Evolutionary conservation across 805 yeast genomes (phyloP), one percentile per base, ranked within the genome.

Genomic region (Saccharomycopsis fibuligera): DNA sequence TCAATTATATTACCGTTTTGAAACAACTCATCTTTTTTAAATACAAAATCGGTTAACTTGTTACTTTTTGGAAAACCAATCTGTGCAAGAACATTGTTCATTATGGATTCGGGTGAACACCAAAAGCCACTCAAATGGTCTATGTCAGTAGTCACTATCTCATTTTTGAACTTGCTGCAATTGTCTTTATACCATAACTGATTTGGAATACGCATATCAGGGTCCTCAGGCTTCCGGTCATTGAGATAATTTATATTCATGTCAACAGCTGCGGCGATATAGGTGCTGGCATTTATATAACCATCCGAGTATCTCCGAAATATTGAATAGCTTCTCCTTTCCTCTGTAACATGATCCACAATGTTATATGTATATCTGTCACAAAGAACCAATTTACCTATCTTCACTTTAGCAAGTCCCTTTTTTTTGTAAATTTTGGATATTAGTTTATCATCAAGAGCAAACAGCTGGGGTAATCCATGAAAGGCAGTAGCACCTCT

Each of bases 151-250:
- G 39, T 30, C 9, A 43, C 21, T 19, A 31, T 22, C 30, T 43
- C 33, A 16, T 19, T 17, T 3, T 31, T 22, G n/a, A 25, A 19
- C 16, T 35, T 31, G 17, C 12, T 12, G 16, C 30, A 43, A 8
- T 12, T 6, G 14, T 43, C 46, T 24, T 39, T 33, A 19, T 25
- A 43, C n/a, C 19, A 43, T 23, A 43, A 17, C 19, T 43, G 39
- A 10, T 31, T 16, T 29, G 30, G 39, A 35, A 43, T 33, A 22
- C 37, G 46, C 27, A 43, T 22, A 30, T 43, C 46, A 33, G 46
- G 46, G 25, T 43, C 46, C 19, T 33, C 46, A 31, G 19, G 29
- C n/a, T 23, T 14, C n/a, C 46, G 12, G 24, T 31, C 46, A 16
- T 43, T 39, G 14, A 43, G 27, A 6, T 17, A 21, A 33, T 29